Percentiles rank a stretch among this genome's conserved stretches.
phyloP scores from a whole-genome alignment of 345 rosid species.

The Fremontodendron californicum region DNA sequence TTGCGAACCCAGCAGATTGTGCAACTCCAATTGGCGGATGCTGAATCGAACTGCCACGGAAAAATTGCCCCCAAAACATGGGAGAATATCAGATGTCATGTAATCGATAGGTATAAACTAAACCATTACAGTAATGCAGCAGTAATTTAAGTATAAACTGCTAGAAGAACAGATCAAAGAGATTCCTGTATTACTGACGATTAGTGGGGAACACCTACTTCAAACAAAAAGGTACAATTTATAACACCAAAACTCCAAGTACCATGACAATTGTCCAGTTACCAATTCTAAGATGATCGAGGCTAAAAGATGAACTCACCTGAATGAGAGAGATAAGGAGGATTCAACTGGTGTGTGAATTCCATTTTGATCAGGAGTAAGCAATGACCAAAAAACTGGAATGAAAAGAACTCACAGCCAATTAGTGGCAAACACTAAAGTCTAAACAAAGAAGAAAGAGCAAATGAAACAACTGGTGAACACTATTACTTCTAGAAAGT shows the following conservation, averaged over 20 bases:
- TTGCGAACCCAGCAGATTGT: conserved; percentile 58
- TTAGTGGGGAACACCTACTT: not conserved
- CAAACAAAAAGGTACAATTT: not conserved
- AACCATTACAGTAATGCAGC: not conserved
- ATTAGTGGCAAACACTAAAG: conserved; percentile 3
- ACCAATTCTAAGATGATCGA: not conserved
- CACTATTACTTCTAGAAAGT: not conserved
- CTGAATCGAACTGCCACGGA: conserved; percentile 54
- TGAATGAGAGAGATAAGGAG: conserved; percentile 71
- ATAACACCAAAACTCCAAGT: not conserved
- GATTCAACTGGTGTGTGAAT: conserved; percentile 58
- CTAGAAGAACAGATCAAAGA: not conserved
- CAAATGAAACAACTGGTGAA: not conserved
- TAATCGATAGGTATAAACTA: not conserved
- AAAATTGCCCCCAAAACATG: not conserved
- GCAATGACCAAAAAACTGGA: conserved; percentile 81
- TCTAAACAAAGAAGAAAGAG: not conserved
- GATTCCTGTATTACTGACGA: not conserved
- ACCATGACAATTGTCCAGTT: not conserved
- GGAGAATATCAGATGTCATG: not conserved
- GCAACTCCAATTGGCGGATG: conserved; percentile 59
- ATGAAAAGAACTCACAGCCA: not conserved
- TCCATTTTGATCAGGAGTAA: conserved; percentile 59
- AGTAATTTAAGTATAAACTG: not conserved
- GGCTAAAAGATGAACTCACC: conserved; percentile 36